These are phyloP conservation scores for Cadophora malorum DNA, from an alignment of 2,329 filamentous ascomycete genomes.

Conservation along the genomic window DNA sequence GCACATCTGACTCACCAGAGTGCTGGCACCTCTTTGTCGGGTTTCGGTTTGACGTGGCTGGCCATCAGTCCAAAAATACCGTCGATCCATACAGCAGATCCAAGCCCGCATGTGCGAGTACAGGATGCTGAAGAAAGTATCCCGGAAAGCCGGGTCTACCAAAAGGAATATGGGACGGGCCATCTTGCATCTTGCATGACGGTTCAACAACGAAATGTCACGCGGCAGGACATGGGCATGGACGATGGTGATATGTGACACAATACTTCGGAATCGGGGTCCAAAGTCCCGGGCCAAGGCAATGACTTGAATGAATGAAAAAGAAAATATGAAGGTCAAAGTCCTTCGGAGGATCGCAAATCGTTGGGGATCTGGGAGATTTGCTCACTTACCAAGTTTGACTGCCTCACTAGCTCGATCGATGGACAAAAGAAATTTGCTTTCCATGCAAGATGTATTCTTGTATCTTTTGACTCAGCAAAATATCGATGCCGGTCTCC, in stretches of 20 bases:
- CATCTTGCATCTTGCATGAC: constrained; percentile 11
- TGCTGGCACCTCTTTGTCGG: constrained; percentile 11
- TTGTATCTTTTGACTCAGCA: background rate
- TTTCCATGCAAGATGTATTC: background rate
- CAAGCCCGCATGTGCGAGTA: background rate
- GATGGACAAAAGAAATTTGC: constrained; percentile 9
- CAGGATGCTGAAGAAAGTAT: constrained; percentile 18
- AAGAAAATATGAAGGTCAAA: constrained; percentile 16
- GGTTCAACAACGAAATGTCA: constrained; percentile 4
- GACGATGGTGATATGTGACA: constrained; percentile 4
- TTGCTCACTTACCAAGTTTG: constrained; percentile 1
- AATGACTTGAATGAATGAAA: background rate
- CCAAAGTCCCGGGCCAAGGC: background rate
- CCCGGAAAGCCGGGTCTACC: constrained; percentile 20
- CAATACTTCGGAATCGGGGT: background rate
- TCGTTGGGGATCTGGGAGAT: background rate
- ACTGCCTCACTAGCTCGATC: background rate
- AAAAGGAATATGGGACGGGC: constrained; percentile 24
- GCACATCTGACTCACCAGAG: constrained; percentile 6
- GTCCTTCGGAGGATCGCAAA: background rate
- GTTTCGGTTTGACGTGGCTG: constrained; percentile 11
- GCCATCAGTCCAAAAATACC: background rate
- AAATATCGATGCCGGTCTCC: background rate
- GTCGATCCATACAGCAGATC: constrained; percentile 17
- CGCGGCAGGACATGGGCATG: constrained; percentile 11